Conservation (phyloP, 768 basidiomycete genomes). For the Rickenella mellea region DNA sequence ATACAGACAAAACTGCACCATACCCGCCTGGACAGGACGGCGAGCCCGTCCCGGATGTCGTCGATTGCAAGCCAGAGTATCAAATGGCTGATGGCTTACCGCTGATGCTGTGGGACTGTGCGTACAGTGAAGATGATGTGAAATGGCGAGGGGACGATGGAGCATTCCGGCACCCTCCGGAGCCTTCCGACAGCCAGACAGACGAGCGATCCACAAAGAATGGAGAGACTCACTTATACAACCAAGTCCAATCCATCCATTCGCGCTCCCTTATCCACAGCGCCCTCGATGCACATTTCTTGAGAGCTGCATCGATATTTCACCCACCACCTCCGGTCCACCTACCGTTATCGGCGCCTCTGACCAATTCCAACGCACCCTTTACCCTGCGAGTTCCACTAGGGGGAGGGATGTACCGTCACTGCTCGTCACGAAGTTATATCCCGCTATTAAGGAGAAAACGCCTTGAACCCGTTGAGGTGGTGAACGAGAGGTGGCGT, state of each 20-base stretch:
- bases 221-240: slow-evolving; percentile 29
- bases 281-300: slow-evolving; percentile 57
- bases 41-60: slow-evolving; percentile 30
- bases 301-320: slow-evolving; percentile 41
- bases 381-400: slow-evolving; percentile 44
- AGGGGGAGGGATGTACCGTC: slow-evolving; percentile 62
- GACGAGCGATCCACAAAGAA: slow-evolving; percentile 11
- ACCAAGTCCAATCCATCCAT: slow-evolving; percentile 43
- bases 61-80: slow-evolving; percentile 77
- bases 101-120: slow-evolving; percentile 86
- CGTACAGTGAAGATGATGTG: slow-evolving; percentile 55
- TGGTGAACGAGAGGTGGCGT: slow-evolving; percentile 73
- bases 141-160: slow-evolving; percentile 60
- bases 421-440: slow-evolving; percentile 43
- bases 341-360: slow-evolving; percentile 21
- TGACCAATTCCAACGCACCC: slow-evolving; percentile 7
- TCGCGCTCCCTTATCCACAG: slow-evolving; percentile 56
- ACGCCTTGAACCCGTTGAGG: slow-evolving; percentile 60
- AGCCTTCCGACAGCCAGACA: slow-evolving; percentile 9
- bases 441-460: slow-evolving; percentile 56
- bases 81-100: slow-evolving; percentile 91
- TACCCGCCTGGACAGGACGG: slow-evolving; percentile 26
- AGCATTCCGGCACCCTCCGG: too few relatives aligned
- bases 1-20: slow-evolving; percentile 42
- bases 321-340: slow-evolving; percentile 32